phyloP scores from a whole-genome alignment of 306 rosid species.

The Vicia villosa region DNA sequence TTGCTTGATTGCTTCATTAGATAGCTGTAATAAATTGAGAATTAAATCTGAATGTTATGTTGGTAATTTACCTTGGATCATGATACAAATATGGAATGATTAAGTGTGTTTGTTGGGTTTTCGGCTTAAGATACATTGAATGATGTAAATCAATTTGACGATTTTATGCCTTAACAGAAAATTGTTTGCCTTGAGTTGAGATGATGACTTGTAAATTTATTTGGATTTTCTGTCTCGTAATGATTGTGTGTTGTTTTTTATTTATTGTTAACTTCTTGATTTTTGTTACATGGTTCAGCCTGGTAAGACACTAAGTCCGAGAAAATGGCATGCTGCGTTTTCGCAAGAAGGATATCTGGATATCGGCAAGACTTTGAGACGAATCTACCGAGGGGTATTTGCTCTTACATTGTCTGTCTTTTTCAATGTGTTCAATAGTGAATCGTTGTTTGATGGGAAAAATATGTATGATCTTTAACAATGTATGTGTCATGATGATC shows the following conservation, averaged over 20 bases:
- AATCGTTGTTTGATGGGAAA: slow-evolving; percentile 29
- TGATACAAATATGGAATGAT: slow-evolving; percentile 18
- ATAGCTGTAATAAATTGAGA: slow-evolving; percentile 9
- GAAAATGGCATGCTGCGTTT: slow-evolving; percentile 95
- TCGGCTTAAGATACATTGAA: slow-evolving; percentile 4
- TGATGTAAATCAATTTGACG: slow-evolving; percentile 18
- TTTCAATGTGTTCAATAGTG: slow-evolving; percentile 12
- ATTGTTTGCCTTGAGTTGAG: slow-evolving; percentile 11
- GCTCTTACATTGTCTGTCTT: slow-evolving; percentile 30
- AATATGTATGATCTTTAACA: slow-evolving; percentile 23
- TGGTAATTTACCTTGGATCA: slow-evolving; percentile 33
- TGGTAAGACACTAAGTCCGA: slow-evolving; percentile 85
- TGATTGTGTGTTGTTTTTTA: slow-evolving; percentile 27
- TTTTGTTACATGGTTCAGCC: slow-evolving; percentile 55
- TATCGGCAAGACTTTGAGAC: slow-evolving; percentile 79
- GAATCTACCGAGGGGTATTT: slow-evolving; percentile 89
- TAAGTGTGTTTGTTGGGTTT: slow-evolving; percentile 21
- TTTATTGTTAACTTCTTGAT: slow-evolving; percentile 21
- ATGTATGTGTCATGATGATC: slow-evolving; percentile 17
- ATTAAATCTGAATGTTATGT: slow-evolving; percentile 5
- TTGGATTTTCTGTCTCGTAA: slow-evolving; percentile 19
- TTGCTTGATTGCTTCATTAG: slow-evolving; percentile 20
- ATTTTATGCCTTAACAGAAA: not conserved
- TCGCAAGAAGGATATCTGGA: slow-evolving; percentile 80
- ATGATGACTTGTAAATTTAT: slow-evolving; percentile 1